Evolutionary conservation across 768 basidiomycete genomes (phyloP).

Genomic region (Leucosporidium yakuticum): DNA sequence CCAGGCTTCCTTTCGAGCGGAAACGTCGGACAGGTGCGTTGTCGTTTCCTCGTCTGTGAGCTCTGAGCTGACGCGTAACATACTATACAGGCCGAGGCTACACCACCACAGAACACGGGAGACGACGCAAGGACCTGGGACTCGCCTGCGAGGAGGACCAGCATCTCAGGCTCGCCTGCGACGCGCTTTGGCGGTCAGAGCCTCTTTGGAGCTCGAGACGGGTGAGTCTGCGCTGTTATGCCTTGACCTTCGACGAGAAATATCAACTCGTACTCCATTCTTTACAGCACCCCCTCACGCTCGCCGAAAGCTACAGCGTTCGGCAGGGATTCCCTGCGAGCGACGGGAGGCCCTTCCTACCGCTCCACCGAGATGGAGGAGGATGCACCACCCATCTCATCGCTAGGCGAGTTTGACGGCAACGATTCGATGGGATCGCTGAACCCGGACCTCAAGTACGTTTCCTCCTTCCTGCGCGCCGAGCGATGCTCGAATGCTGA

Average conservation of each 20-base stretch:
- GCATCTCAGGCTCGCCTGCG: constrained; percentile 23
- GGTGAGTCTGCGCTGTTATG: background rate
- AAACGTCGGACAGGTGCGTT: constrained; percentile 15
- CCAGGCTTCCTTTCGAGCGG: constrained; percentile 27
- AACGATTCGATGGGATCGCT: background rate
- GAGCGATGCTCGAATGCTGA: background rate
- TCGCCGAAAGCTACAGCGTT: constrained; percentile 16
- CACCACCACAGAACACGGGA: constrained; percentile 13
- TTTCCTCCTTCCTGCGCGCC: no score
- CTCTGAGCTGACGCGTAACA: background rate
- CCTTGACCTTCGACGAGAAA: background rate
- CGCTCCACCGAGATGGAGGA: constrained; percentile 38
- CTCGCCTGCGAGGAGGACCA: constrained; percentile 19
- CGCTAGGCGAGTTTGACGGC: constrained; percentile 33
- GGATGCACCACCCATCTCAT: constrained; percentile 35
- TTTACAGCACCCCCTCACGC: constrained; percentile 21
- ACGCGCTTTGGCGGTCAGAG: constrained; percentile 22
- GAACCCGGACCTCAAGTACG: no score
- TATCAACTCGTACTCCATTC: accelerated
- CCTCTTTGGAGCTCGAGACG: constrained; percentile 17
- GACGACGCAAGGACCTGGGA: constrained; percentile 22
- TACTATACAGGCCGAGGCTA: constrained; percentile 19
- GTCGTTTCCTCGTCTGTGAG: background rate
- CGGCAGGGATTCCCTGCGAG: constrained; percentile 10
- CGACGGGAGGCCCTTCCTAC: constrained; percentile 58